Conservation (phyloP, 2,329 filamentous ascomycete genomes). For the Metarhizium brunneum region DNA sequence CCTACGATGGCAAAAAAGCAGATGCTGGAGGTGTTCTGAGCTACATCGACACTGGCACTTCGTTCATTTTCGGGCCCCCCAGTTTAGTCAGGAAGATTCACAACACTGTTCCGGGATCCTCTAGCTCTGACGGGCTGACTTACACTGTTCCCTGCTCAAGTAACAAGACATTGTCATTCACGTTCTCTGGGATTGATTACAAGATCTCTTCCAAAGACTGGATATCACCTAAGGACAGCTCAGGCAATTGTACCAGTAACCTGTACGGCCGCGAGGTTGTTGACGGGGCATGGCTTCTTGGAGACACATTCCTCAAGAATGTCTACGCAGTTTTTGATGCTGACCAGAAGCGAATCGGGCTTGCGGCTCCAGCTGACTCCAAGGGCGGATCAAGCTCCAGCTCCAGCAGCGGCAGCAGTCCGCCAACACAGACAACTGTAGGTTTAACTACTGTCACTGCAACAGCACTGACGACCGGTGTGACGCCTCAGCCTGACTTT, state of each 20-base stretch:
- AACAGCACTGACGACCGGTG: conserved; percentile 1
- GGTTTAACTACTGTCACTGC: conserved; percentile 1
- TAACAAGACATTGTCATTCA: conserved; percentile 48
- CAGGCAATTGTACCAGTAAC: conserved; percentile 57
- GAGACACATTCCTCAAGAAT: conserved; percentile 81
- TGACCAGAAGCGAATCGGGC: conserved; percentile 51
- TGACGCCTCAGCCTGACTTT: neutral
- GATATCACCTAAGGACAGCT: conserved; percentile 37
- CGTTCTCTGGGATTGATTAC: conserved; percentile 60
- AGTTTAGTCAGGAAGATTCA: conserved; percentile 61
- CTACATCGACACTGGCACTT: conserved; percentile 79
- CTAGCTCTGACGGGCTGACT: conserved; percentile 46
- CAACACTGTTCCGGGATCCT: conserved; percentile 53
- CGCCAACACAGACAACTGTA: neutral
- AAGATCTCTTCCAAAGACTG: conserved; percentile 63
- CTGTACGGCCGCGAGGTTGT: conserved; percentile 66
- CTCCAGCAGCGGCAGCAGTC: neutral
- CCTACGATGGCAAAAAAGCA: conserved; percentile 49
- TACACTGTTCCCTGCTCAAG: conserved; percentile 69
- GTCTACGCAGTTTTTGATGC: conserved; percentile 81
- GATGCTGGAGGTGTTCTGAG: conserved; percentile 48
- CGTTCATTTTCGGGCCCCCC: conserved; percentile 64
- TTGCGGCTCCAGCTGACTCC: conserved; percentile 8
- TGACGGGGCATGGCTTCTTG: conserved; percentile 63
- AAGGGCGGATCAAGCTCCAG: neutral